Conservation (phyloP, 2,329 filamentous ascomycete genomes). For the Paracorniculantispora psalliotae region DNA sequence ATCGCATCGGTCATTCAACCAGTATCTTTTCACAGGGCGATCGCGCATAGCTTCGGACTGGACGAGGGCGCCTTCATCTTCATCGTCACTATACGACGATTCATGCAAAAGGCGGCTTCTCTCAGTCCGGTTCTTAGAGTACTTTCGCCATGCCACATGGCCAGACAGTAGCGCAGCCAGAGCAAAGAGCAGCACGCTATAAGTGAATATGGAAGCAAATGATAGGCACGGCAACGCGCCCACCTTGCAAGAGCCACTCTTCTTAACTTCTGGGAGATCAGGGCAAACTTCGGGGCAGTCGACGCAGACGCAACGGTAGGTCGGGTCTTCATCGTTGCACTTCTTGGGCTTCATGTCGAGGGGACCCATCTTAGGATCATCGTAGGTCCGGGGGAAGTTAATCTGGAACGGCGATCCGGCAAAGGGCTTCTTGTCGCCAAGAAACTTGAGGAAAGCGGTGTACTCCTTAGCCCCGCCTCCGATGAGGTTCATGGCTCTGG, state of each 20-base stretch:
- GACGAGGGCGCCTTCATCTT: conserved; percentile 80
- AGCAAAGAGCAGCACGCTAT: conserved; percentile 67
- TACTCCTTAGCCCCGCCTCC: conserved; percentile 93
- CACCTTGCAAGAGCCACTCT: conserved; percentile 70
- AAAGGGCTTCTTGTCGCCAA: conserved; percentile 79
- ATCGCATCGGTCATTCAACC: conserved; percentile 78
- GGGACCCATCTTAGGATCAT: conserved; percentile 65
- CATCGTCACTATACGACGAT: conserved; percentile 77
- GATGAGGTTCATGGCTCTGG: conserved; percentile 91
- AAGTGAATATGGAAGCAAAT: conserved; percentile 84
- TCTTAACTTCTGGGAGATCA: conserved; percentile 68
- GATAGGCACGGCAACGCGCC: conserved; percentile 88
- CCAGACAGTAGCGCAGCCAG: conserved; percentile 63
- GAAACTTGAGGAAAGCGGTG: conserved; percentile 78
- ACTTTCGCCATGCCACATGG: conserved; percentile 70
- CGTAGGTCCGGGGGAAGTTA: conserved; percentile 69
- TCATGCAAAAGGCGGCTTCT: conserved; percentile 84
- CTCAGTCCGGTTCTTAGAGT: conserved; percentile 70
- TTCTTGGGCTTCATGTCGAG: conserved; percentile 70
- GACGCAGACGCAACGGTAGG: conserved; percentile 86
- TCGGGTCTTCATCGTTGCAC: conserved; percentile 84
- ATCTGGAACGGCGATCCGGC: conserved; percentile 97
- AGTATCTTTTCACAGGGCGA: conserved; percentile 72
- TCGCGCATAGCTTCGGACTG: conserved; percentile 73
- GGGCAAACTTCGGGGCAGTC: conserved; percentile 88